phyloP scores from a whole-genome alignment of 352 stramenopile genomes.

The Aphanomyces invadans region DNA sequence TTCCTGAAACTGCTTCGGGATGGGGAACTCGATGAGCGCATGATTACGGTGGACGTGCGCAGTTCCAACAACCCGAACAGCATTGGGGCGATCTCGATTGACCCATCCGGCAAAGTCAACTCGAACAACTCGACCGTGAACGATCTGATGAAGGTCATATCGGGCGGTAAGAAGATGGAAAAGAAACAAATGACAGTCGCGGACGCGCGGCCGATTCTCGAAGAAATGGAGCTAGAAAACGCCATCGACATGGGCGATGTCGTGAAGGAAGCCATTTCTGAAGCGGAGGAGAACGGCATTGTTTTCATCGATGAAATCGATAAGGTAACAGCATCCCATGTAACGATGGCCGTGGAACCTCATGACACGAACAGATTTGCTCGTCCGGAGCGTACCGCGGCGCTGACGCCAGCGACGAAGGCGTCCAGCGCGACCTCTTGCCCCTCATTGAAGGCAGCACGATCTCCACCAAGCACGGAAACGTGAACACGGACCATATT shows the following conservation, averaged over 20 bases:
- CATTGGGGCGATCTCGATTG: slow-evolving; percentile 55
- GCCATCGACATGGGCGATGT: slow-evolving; percentile 87
- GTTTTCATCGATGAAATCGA: slow-evolving; percentile 99
- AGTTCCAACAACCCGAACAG: slow-evolving; percentile 33
- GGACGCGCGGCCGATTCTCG: slow-evolving; percentile 90
- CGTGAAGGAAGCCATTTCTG: slow-evolving; percentile 71
- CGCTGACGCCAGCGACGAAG: slow-evolving; percentile 96
- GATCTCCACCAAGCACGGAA: slow-evolving; percentile 98
- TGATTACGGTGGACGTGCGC: slow-evolving; percentile 71
- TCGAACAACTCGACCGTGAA: slow-evolving; percentile 38
- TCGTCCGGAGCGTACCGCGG: slow-evolving; percentile 90
- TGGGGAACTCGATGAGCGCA: slow-evolving; percentile 74
- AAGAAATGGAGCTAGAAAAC: slow-evolving; percentile 95
- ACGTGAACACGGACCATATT: slow-evolving; percentile 99
- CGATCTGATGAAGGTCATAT: slow-evolving; percentile 63
- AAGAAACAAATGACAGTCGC: slow-evolving; percentile 91
- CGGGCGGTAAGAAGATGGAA: slow-evolving; percentile 76
- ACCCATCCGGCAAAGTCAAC: slow-evolving; percentile 62
- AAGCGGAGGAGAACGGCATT: slow-evolving; percentile 98
- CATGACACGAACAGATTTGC: slow-evolving; percentile 72
- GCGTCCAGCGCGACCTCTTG: slow-evolving; percentile 97
- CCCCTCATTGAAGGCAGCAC: slow-evolving; percentile 98
- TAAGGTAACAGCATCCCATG: slow-evolving; percentile 48
- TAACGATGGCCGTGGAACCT: background rate
- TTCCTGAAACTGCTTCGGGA: slow-evolving; percentile 89